A percentile compares a stretch with the other conserved stretches of the same genome.
Evolutionary conservation across 768 basidiomycete species (phyloP).

Genomic region (Rhodotorula sphaerocarpa): DNA sequence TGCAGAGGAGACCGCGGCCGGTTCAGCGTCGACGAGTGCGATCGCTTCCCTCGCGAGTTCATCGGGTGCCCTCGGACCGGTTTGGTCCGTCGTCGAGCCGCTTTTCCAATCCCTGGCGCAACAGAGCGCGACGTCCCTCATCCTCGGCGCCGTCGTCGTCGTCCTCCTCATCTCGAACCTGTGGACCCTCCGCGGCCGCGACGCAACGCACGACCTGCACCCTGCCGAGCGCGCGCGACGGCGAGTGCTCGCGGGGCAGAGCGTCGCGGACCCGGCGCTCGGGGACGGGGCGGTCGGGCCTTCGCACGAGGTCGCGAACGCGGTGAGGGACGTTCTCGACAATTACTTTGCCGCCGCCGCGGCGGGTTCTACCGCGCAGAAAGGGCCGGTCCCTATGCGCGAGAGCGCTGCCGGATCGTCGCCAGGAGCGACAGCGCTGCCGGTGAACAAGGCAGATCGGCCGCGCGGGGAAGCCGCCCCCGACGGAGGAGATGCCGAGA

Average conservation of each 20-base stretch:
- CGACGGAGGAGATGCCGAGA: constrained; percentile 39
- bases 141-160: constrained; percentile 63
- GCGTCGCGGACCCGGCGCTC: too few relatives aligned
- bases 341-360: constrained; percentile 29
- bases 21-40: not conserved
- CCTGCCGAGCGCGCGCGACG: constrained; percentile 4
- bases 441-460: not conserved
- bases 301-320: constrained; percentile 32
- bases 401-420: too few relatives aligned
- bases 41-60: not conserved
- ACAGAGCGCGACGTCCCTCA: constrained; percentile 49
- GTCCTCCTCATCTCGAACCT: constrained; percentile 67
- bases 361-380: not conserved
- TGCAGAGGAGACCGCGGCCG: not conserved
- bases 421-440: not conserved
- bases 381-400: too few relatives aligned
- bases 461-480: not conserved
- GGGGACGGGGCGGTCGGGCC: not conserved
- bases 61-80: constrained; percentile 2
- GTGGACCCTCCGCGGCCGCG: constrained; percentile 52
- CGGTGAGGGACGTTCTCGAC: constrained; percentile 37
- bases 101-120: constrained; percentile 26
- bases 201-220: constrained; percentile 5
- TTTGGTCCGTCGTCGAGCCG: constrained; percentile 31
- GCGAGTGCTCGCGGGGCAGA: not conserved